Evolutionary conservation across 306 rosid species (phyloP).

Genomic region (Mimosa pudica): DNA sequence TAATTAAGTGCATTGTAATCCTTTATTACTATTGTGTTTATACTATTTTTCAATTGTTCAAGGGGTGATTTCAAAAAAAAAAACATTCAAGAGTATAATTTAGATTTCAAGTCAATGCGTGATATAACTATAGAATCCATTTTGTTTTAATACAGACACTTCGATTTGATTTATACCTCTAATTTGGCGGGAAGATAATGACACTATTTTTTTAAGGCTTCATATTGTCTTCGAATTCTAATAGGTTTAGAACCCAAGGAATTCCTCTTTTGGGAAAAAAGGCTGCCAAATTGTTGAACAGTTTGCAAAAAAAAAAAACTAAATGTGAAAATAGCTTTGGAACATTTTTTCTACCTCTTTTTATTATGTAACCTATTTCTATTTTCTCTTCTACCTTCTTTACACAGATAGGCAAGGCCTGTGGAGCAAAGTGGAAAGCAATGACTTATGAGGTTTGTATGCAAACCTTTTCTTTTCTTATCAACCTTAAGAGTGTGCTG

Average conservation of each 20-base stretch:
- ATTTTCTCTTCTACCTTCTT: conserved; percentile 32
- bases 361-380: conserved; percentile 21
- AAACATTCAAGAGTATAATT: no score
- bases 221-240: neutral
- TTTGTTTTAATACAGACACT: no score
- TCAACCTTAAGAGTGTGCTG: conserved; percentile 4
- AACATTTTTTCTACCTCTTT: neutral
- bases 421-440: conserved; percentile 98
- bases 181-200: conserved; percentile 18
- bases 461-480: conserved; percentile 21
- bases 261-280: conserved; percentile 1
- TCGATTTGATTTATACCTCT: no score
- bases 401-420: conserved; percentile 90
- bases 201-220: conserved; percentile 19
- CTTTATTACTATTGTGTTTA: no score
- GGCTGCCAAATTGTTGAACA: no score
- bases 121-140: no score
- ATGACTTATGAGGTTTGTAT: conserved; percentile 82
- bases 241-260: conserved; percentile 3
- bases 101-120: no score
- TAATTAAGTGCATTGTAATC: no score
- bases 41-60: no score
- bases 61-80: no score
- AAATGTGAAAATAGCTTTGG: conserved; percentile 1
- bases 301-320: conserved; percentile 24